Evolutionary conservation across 176 grass and related monocot genomes (phyloP), one percentile per base, ranked within the genome.

Genomic region (Zoysia pacifica): DNA sequence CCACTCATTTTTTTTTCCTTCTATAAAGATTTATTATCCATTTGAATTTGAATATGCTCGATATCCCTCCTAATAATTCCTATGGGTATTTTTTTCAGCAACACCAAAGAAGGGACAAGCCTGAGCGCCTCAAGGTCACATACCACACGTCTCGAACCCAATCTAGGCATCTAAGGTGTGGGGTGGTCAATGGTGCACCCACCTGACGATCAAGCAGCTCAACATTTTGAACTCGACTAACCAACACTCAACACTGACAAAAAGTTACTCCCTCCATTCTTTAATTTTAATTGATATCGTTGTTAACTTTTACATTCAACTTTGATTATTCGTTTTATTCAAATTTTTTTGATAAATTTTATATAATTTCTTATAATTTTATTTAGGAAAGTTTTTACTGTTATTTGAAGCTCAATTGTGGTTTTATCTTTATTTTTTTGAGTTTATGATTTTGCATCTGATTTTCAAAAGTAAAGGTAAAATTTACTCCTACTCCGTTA

Each of bases 81-180:
- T 72, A 4, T 5, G 18, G 38, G 18, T 83, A 14, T 37, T 1
- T 68, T 19, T 36, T 69, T 38, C 40, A 64, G 59, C 74, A 75
- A 15, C 81, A 48, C 4, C 77, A 55, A 69, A 76, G 51, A 76
- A 83, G 63, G 40, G 47, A 48, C 49, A 68, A 0, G 28, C 50
- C 20, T 69, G 44, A 62, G 41, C 7, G 55, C 42, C 13, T 61
- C 42, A 19, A 59, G 19, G 72, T n/a, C 44, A 75, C 1, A 12
- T 20, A 6, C 5, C 14, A 11, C 66, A 48, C 48, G 49, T 48
- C 48, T 46, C 41, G 50, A 56, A 56, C 15, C 19, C 37, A 39
- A 39, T 13, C 7, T 15, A 55, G 40, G 3, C 49, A 67, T 19
- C 19, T 75, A 10, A 65, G 38, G 10, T 47, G 20, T 59, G 11